Percentiles rank a stretch among this genome's conserved stretches.
phyloP scores from a whole-genome alignment of 495 filamentous ascomycete species.

The Antarctomyces pellizariae region DNA sequence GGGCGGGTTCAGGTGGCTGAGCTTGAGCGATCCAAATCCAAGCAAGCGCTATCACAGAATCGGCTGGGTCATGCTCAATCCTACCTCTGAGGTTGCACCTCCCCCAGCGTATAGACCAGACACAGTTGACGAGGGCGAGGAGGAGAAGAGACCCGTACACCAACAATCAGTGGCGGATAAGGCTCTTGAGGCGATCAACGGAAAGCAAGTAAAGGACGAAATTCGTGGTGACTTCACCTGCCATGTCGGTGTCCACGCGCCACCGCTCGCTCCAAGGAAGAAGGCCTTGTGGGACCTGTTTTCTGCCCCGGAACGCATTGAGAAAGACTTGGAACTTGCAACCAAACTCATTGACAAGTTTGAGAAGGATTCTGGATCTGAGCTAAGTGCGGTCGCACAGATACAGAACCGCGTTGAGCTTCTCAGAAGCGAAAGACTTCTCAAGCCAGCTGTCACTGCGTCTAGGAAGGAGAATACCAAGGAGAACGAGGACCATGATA shows the following conservation, averaged over 20 bases:
- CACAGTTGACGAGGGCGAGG: constrained; percentile 33
- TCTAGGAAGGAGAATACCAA: constrained; percentile 39
- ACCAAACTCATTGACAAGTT: constrained; percentile 52
- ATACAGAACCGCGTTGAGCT: constrained; percentile 76
- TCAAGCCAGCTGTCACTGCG: constrained; percentile 41
- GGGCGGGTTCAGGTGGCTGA: constrained; percentile 78
- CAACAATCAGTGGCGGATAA: constrained; percentile 57
- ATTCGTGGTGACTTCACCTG: constrained; percentile 86
- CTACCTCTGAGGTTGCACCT: constrained; percentile 38
- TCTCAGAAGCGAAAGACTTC: constrained; percentile 42
- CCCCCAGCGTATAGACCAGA: too few species aligned
- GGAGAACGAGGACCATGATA: constrained; percentile 33
- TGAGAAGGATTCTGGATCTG: constrained; percentile 53
- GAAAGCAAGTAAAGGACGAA: constrained; percentile 87
- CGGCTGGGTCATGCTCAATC: constrained; percentile 91
- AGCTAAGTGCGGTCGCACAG: constrained; percentile 45
- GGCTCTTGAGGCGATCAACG: constrained; percentile 79
- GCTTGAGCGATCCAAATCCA: constrained; percentile 87
- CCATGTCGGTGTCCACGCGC: constrained; percentile 88
- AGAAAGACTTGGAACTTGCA: constrained; percentile 62
- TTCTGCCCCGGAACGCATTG: constrained; percentile 68
- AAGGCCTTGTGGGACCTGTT: constrained; percentile 96
- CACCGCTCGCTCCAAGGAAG: constrained; percentile 65
- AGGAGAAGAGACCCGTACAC: constrained; percentile 18
- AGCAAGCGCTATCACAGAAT: constrained; percentile 93